Base-by-base conservation (phyloP, 345 rosid species). In the Citrus hindsii region DNA sequence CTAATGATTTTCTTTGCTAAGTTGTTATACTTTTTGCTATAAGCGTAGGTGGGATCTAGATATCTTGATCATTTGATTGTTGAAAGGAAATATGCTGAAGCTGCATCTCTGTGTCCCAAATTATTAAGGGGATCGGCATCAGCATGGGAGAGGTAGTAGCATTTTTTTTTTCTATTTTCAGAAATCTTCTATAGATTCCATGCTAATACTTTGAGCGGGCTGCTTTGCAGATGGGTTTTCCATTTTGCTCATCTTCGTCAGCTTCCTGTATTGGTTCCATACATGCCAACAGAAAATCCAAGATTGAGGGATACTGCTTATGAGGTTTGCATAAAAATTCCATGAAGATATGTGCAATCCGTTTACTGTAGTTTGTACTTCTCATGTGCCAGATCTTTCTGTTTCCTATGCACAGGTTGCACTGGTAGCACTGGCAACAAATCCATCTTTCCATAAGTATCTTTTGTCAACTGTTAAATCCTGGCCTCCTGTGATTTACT, bases 211-310 rank as follows among this genome's bases (percentile, higher is more conserved):
- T 80, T 53, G 78, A 9, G 33, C 70, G 56, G 67, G 56, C 76
- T 87, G 80, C 78, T 77, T 80, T 42, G 66, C 91, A 97, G 99
- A 81, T 97, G 99, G 99, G 96, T 94, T 85, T 97, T 97, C 90
- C 98, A 93, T 82, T 97, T 97, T 88, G 99, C 99, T 77, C 98
- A 94, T 85, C 94, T 97, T 60, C 99, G 98, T 42, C 99, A 93
- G 80, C 96, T 97, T 69, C 98, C 98, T 67, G 96, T 92, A 46
- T 86, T 97, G 90, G 98, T 94, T 84, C 99, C 98, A 59, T 91
- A 88, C 81, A 94, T 97, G 73, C 99, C 99, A 71, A 93, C 94
- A 22, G 93, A 94, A 76, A 89, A 86, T 82, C 98, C 99, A 65
- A 94, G 86, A 88, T 87, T 97, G 79, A 94, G 94, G 82, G 99